Percentiles rank a stretch among this genome's conserved stretches.
Conservation (phyloP, 257 asterid species). For the Oldenlandia corymbosa region DNA sequence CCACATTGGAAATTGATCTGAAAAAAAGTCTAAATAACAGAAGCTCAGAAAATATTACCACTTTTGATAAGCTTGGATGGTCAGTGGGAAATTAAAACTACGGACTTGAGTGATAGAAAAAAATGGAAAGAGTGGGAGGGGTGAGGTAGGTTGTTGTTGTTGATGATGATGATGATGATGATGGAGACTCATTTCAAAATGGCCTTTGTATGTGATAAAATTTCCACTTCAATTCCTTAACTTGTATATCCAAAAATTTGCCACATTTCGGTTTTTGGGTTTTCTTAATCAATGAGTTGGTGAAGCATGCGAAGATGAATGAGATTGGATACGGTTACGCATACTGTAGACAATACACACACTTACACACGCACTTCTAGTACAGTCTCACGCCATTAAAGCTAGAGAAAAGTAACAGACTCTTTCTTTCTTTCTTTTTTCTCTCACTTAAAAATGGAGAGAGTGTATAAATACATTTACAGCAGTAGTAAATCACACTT, state of each 20-base stretch:
- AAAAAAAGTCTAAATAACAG: constrained; percentile 12
- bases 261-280: constrained; percentile 49
- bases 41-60: constrained; percentile 31
- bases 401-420: constrained; percentile 76
- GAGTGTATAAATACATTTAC: no score
- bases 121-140: constrained; percentile 21
- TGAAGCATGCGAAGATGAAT: constrained; percentile 77
- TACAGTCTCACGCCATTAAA: constrained; percentile 80
- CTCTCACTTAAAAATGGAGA: not conserved
- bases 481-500: not conserved
- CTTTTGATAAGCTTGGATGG: constrained; percentile 41
- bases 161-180: constrained; percentile 1
- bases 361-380: constrained; percentile 36
- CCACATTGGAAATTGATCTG: constrained; percentile 32
- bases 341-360: constrained; percentile 25
- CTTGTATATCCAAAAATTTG: constrained; percentile 9
- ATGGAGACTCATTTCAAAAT: constrained; percentile 6
- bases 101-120: constrained; percentile 22
- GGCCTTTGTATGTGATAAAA: constrained; percentile 25
- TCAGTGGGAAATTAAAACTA: constrained; percentile 31
- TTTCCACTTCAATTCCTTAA: constrained; percentile 10
- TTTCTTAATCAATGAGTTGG: constrained; percentile 48
- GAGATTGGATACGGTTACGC: constrained; percentile 31
- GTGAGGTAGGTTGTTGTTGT: not conserved
- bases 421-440: constrained; percentile 31